These are phyloP conservation scores for Rhodamnia rubescens DNA, from an alignment of 345 rosid genomes.

Conservation along the genomic window DNA sequence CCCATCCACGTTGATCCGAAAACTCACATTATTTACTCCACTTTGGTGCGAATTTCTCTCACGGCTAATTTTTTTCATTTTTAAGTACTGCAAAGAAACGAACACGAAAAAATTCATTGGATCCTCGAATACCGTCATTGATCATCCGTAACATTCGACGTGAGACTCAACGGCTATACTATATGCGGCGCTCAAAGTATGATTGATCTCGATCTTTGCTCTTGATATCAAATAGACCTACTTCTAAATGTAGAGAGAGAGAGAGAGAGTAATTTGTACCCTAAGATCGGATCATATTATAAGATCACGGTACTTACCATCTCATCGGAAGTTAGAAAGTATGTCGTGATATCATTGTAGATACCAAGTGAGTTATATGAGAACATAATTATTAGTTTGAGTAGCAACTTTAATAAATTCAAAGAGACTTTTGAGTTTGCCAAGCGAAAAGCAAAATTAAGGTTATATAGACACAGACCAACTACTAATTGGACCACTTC, in stretches of 20 bases:
- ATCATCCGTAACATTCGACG: neutral
- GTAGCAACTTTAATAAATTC: neutral
- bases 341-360: neutral
- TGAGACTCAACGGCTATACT: rapidly evolving
- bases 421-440: neutral
- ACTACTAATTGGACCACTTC: neutral
- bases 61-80: no score
- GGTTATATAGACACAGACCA: neutral
- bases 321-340: neutral
- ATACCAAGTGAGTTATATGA: neutral
- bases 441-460: neutral
- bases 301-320: neutral
- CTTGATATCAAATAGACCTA: neutral
- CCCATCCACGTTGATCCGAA: no score
- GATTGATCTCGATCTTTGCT: rapidly evolving
- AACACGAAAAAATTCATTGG: no score
- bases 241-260: neutral
- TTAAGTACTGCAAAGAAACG: no score
- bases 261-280: neutral
- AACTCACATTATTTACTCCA: no score
- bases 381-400: neutral
- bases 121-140: neutral
- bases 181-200: no score
- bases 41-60: no score
- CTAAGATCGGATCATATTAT: neutral